Percentiles rank a stretch among this genome's conserved stretches.
Conservation (phyloP, 164 flowering plant genomes). For the Chimonanthus praecox region DNA sequence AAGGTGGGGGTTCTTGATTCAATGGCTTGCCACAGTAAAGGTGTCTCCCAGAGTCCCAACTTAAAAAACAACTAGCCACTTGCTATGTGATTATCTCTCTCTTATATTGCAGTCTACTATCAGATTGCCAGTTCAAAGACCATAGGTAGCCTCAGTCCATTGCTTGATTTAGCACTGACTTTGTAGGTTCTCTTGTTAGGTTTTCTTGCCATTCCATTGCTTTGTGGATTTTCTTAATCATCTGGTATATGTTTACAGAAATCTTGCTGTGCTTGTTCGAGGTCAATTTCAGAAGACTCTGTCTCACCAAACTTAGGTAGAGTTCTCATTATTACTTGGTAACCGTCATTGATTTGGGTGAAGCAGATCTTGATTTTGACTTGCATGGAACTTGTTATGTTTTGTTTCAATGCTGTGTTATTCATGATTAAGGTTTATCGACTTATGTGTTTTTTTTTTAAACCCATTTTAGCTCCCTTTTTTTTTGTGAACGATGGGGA, state of each 20-base stretch:
- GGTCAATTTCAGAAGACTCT: slow-evolving; percentile 57
- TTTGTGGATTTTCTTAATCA: not conserved
- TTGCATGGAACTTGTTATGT: not conserved
- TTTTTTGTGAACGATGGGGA: too few relatives aligned
- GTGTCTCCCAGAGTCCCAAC: too few relatives aligned
- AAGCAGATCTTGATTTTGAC: not conserved
- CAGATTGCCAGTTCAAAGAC: not conserved
- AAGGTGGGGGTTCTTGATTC: too few relatives aligned
- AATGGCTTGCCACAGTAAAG: too few relatives aligned
- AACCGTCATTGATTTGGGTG: not conserved
- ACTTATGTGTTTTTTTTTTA: not conserved
- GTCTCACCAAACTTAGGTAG: slow-evolving; percentile 70
- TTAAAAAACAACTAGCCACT: too few relatives aligned
- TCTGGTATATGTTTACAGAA: slow-evolving; percentile 20
- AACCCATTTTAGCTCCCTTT: too few relatives aligned
- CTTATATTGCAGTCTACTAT: too few relatives aligned
- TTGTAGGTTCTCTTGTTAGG: not conserved
- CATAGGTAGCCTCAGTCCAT: not conserved
- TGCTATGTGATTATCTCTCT: too few relatives aligned
- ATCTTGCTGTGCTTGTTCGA: slow-evolving; percentile 74
- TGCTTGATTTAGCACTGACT: not conserved
- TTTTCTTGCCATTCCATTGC: not conserved
- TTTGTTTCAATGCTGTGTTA: too few relatives aligned
- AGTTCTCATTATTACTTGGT: not conserved
- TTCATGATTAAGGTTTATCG: not conserved